Conservation (phyloP, 2,329 filamentous ascomycete genomes). For the Xylaria digitata region DNA sequence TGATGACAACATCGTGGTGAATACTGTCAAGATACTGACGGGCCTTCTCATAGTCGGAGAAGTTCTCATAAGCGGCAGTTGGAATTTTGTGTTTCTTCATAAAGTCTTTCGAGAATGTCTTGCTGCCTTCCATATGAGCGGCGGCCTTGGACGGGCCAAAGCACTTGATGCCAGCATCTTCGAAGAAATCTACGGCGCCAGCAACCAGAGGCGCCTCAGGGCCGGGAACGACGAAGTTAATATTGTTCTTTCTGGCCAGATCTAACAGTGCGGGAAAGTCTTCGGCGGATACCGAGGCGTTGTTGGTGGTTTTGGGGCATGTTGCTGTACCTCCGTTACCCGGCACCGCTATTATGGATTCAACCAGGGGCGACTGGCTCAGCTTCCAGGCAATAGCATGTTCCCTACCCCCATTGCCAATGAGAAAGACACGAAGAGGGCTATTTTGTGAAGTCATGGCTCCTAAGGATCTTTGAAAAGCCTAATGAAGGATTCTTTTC, state of each 20-base stretch:
- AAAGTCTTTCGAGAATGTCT: slow-evolving; percentile 97
- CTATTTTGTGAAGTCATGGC: slow-evolving; percentile 45
- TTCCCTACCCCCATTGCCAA: slow-evolving; percentile 94
- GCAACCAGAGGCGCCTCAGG: slow-evolving; percentile 95
- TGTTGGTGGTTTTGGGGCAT: slow-evolving; percentile 78
- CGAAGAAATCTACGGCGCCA: slow-evolving; percentile 87
- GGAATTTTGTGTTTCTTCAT: slow-evolving; percentile 93
- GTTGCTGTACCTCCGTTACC: slow-evolving; percentile 89
- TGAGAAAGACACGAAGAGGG: slow-evolving; percentile 78
- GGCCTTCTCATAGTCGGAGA: slow-evolving; percentile 79
- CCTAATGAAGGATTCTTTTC: neutral
- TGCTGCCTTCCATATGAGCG: slow-evolving; percentile 93
- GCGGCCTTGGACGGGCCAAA: slow-evolving; percentile 90
- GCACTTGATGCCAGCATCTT: slow-evolving; percentile 75
- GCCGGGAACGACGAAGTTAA: slow-evolving; percentile 89
- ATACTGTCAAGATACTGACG: slow-evolving; percentile 78
- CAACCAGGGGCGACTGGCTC: slow-evolving; percentile 81
- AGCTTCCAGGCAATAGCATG: slow-evolving; percentile 96
- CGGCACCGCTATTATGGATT: slow-evolving; percentile 76
- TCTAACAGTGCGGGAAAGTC: slow-evolving; percentile 82
- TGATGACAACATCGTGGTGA: slow-evolving; percentile 85
- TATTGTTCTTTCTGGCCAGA: slow-evolving; percentile 76
- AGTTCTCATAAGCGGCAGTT: slow-evolving; percentile 91
- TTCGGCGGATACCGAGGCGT: slow-evolving; percentile 73
- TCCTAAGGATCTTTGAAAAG: slow-evolving; percentile 3